Conservation (phyloP, 2,329 filamentous ascomycete genomes). For the Leptographium lundbergii region DNA sequence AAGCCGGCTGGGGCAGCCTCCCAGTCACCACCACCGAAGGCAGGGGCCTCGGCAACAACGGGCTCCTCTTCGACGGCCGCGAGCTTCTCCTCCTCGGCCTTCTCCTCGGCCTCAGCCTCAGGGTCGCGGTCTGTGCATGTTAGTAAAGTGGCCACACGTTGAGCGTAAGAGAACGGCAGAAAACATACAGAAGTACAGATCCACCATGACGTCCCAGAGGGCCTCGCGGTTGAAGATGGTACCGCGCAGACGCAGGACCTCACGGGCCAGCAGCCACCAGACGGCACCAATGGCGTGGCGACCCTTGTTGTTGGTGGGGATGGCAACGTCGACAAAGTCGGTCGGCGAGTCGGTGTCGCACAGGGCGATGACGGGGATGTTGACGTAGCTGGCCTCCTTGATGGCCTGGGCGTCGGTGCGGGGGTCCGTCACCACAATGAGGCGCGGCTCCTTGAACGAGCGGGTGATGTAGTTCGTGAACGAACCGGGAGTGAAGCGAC, state of each 20-base stretch:
- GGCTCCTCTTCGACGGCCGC: constrained; percentile 76
- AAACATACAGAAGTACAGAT: constrained; percentile 90
- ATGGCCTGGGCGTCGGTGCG: constrained; percentile 99
- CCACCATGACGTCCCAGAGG: constrained; percentile 98
- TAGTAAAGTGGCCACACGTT: constrained; percentile 1
- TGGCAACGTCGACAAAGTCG: constrained; percentile 99
- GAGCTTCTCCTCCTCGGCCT: constrained; percentile 85
- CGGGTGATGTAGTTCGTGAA: constrained; percentile 99
- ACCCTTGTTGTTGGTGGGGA: constrained; percentile 99
- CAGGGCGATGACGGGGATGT: constrained; percentile 98
- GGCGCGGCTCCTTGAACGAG: constrained; percentile 99
- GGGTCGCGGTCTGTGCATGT: constrained; percentile 70
- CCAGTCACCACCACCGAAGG: constrained; percentile 70
- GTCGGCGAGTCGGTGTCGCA: constrained; percentile 99
- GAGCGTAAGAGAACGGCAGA: background rate
- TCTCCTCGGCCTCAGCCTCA: constrained; percentile 98
- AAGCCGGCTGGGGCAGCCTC: constrained; percentile 66
- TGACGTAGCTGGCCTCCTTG: constrained; percentile 99
- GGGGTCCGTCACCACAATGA: constrained; percentile 98
- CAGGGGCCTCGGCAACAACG: constrained; percentile 51
- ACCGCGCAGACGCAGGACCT: constrained; percentile 97
- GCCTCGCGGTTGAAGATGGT: constrained; percentile 92
- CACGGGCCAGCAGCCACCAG: constrained; percentile 99
- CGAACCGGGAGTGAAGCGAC: constrained; percentile 99
- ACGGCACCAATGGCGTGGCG: constrained; percentile 95